phyloP scores from a whole-genome alignment of 2,329 filamentous ascomycete species.

The Phialemoniopsis sp. region DNA sequence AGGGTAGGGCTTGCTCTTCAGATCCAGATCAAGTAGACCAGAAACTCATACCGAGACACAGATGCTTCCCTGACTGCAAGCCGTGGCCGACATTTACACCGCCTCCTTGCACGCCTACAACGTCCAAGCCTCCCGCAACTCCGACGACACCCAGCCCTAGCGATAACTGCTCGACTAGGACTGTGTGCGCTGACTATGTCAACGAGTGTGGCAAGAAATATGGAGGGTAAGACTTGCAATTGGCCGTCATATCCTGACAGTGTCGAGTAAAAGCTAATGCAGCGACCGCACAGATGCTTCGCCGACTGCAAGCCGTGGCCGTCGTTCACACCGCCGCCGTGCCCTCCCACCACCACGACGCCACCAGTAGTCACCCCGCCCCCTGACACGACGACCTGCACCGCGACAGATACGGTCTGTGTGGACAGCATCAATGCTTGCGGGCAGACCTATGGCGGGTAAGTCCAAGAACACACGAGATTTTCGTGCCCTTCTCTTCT shows the following conservation, averaged over 20 bases:
- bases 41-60: not conserved
- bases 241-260: no score
- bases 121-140: conserved; percentile 1
- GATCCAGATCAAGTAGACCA: not conserved
- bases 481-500: not conserved
- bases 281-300: conserved; percentile 11
- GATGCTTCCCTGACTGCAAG: conserved; percentile 1
- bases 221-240: conserved; percentile 9
- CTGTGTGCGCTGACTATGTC: conserved; percentile 10
- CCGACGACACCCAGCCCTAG: not conserved
- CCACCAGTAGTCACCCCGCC: not conserved
- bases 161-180: conserved; percentile 1
- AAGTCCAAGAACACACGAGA: not conserved
- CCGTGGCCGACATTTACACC: conserved; percentile 2
- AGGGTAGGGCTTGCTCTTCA: not conserved
- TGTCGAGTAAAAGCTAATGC: not conserved
- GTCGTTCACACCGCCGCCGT: conserved; percentile 10
- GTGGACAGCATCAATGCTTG: conserved; percentile 1
- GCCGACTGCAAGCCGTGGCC: conserved; percentile 12
- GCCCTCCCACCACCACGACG: conserved; percentile 1
- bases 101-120: not conserved
- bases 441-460: conserved; percentile 3
- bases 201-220: conserved; percentile 14
- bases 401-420: conserved; percentile 1
- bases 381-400: not conserved